Evolutionary conservation across 768 basidiomycete genomes (phyloP), one percentile per base, ranked within the genome.

Genomic region (Exidia glandulosa): DNA sequence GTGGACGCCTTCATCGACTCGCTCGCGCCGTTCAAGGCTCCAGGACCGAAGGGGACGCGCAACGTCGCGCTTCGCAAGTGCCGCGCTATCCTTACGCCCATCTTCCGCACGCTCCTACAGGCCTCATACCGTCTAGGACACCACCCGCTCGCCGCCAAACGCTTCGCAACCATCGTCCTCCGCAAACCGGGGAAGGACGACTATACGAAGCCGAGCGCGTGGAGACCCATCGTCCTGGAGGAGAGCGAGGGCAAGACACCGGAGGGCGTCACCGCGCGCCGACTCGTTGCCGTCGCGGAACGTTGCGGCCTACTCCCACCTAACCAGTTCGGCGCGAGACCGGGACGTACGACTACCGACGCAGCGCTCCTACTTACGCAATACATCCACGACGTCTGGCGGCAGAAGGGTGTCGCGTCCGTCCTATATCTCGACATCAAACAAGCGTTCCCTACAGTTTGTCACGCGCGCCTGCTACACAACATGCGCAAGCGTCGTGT

Each of bases 151-250:
- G 47, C 25, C 9, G 47, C 47, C 9, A 48, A 48, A n/a, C 19
- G 25, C 19, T 48, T 48, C 47, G 52, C 16, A 5, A 62, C 60
- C 6, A 47, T 61, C n/a, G 61, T 64, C 6, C 29, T 64, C 9
- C 60, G 57, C 14, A 64, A 65, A 31, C 64, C 58, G 27, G 57
- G 60, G 7, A 57, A 56, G n/a, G 2, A 25, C n/a, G 64, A 62
- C 36, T 66, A 66, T 57, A 33, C 32, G 13, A 52, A 58, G 5
- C 58, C 62, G 2, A 63, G 65, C 14, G 58, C 65, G n/a, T 66
- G 63, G 57, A 29, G 65, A 29, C 65, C 60, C 2, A 63, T 66
- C 3, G 61, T 61, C 5, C 61, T 66, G 7, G 25, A 54, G 14
- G 32, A 57, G 27, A 58, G 33, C 16, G 31, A 58, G 19, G 54